Base-by-base conservation (phyloP, 352 stramenopile species). In the Phytophthora pluvialis region DNA sequence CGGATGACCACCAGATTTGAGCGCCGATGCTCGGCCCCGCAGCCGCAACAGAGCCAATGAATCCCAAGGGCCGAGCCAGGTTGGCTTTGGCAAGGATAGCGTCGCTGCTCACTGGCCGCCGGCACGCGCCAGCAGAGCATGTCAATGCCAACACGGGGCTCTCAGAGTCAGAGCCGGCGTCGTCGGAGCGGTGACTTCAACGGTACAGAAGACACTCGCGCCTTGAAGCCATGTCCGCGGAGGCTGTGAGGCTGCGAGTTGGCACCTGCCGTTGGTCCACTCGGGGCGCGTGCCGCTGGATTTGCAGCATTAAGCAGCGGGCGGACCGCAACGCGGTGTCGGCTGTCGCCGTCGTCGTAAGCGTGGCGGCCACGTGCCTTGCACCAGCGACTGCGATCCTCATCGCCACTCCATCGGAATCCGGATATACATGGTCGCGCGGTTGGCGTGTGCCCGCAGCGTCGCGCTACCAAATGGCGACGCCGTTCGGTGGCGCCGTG, bases 251-350 rank as follows among this genome's bases (percentile, higher is more conserved):
- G 21, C 21, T 21, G 21, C 21, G 21, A 21, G 21, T 2, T 21
- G 7, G 8, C 11, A 18, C 38, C 4, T 29, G 35, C 38, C 31
- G 45, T 16, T n/a, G n/a, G 39, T 42, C 29, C n/a, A 49, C 1
- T 59, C 16, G 38, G 49, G 15, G 39, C 40, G 28, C 15, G 49
- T 60, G 58, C 60, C 4, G 18, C 25, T 26, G 29, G 58, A 60
- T 66, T 66, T 66, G 58, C 58, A 43, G 58, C 58, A 63, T 63
- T 63, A 63, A 63, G 56, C 38, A 39, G 35, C 50, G 25, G 50
- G 36, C 16, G 44, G 45, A 44, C 44, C 45, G 31, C 45, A 33
- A 57, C 26, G 45, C 28, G 45, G 45, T 64, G 56, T 31, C 36
- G 40, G 12, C 39, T n/a, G 33, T 13, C 21, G 16, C 26, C 31